Evolutionary conservation across 192 early-diverging fungal species (phyloP).

Genomic region (Entrophospora sp.): DNA sequence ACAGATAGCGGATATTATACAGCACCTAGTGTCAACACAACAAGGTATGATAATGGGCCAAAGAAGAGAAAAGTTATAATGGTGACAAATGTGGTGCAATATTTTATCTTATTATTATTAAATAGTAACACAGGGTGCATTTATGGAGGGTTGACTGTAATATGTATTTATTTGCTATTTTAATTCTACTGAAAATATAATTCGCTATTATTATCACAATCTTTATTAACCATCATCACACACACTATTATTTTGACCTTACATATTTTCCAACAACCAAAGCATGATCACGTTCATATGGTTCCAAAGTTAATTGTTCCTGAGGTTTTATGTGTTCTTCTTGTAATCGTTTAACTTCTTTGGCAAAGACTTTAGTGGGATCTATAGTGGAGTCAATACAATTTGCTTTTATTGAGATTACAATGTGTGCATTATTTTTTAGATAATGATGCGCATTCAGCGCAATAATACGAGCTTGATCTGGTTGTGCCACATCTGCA

Average conservation of each 20-base stretch:
- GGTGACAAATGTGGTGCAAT: no score
- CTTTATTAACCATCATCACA: no score
- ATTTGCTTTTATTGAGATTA: slow-evolving; percentile 99
- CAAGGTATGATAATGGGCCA: no score
- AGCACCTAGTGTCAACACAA: no score
- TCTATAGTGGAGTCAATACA: slow-evolving; percentile 99
- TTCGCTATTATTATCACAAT: no score
- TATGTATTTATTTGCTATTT: no score
- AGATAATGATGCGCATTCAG: slow-evolving; percentile 97
- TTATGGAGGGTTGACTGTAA: no score
- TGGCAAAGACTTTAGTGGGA: slow-evolving; percentile 91
- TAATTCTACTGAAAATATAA: no score
- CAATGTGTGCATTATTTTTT: slow-evolving; percentile 94
- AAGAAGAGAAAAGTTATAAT: no score
- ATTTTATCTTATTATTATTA: no score
- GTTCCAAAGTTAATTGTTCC: slow-evolving; percentile 96
- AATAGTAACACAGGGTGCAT: no score
- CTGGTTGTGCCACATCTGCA: slow-evolving; percentile 99
- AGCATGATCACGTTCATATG: slow-evolving; percentile 98
- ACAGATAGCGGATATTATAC: no score
- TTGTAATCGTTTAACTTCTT: slow-evolving; percentile 94
- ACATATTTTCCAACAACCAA: slow-evolving; percentile 88
- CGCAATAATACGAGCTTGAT: slow-evolving; percentile 98
- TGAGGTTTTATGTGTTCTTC: slow-evolving; percentile 82
- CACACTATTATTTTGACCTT: slow-evolving; percentile 45